Evolutionary conservation across 2,329 filamentous ascomycete genomes (phyloP), one percentile per base, ranked within the genome.

Genomic region (Trichoderma sp.): DNA sequence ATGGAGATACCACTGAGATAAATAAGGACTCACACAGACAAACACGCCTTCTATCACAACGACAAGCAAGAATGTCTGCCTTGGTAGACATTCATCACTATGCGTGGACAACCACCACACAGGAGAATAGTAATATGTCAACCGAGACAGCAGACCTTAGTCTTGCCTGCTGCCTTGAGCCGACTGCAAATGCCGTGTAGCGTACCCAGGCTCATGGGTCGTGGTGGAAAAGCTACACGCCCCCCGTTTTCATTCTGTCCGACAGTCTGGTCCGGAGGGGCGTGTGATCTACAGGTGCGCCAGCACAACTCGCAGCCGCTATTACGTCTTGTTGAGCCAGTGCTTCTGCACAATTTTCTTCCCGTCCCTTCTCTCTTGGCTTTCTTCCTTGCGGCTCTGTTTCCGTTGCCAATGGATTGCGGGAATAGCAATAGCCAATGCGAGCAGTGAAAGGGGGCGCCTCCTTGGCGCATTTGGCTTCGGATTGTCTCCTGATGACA

Each of bases 111-210:
- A 9, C 12, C 34, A 3, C 10, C 10, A 9, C 10, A 19, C 1
- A 1, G 9, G n/a, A 48, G 14, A 41, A 55, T 41, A 24, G 21
- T 41, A 24, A 3, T 41, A 17, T 21, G 6, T 9, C 30, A 39
- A 17, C 12, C 34, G 3, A 14, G 34, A 39, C 12, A 48, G 44
- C 10, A 9, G 19, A 55, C 43, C 19, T 45, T 39, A 24, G 21
- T 24, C 21, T 41, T 50, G 15, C 51, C n/a, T 24, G 12, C 43
- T 48, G 30, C 28, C 24, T 26, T 52, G 24, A 52, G 17, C 58
- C 58, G 52, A 57, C 34, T 44, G 58, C 58, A 58, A 43, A 58
- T 52, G 58, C 64, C 65, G 48, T 47, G 45, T 30, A 52, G 52
- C 55, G 60, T 39, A 58, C 47, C 59, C 54, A 56, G 5, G 24